Conservation (phyloP, 345 rosid genomes). For the Litchi chinensis region DNA sequence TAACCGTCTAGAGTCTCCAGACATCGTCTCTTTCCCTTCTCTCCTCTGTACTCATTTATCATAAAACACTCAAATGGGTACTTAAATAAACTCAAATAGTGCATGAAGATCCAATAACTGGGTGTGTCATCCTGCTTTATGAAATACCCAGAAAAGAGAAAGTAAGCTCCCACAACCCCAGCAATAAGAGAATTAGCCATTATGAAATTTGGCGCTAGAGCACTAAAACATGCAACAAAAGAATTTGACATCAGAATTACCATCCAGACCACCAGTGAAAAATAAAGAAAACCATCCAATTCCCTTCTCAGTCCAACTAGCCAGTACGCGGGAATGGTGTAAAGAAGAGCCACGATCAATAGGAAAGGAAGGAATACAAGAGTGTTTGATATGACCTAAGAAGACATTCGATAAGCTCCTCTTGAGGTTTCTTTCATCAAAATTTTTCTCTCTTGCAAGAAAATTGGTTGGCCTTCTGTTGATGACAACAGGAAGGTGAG, state of each 20-base stretch:
- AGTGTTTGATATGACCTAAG: conserved; percentile 35
- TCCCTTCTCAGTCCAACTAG: conserved; percentile 33
- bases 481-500: conserved; percentile 37
- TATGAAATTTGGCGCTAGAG: conserved; percentile 37
- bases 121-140: conserved; percentile 36
- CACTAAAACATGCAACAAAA: conserved; percentile 36
- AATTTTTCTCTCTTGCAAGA: conserved; percentile 35
- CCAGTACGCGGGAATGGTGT: conserved; percentile 37
- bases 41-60: conserved; percentile 38
- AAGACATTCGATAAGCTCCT: conserved; percentile 40
- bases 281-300: conserved; percentile 35
- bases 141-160: conserved; percentile 43
- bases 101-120: conserved; percentile 35
- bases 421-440: conserved; percentile 37
- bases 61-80: conserved; percentile 42
- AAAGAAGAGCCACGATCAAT: conserved; percentile 34
- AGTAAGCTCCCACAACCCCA: conserved; percentile 32
- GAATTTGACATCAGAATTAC: conserved; percentile 39
- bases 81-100: conserved; percentile 34
- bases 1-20: conserved; percentile 24
- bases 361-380: conserved; percentile 38
- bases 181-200: conserved; percentile 34
- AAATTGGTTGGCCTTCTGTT: conserved; percentile 41
- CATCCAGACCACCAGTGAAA: conserved; percentile 34
- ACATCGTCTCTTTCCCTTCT: conserved; percentile 26